Conservation (phyloP, 2,329 filamentous ascomycete species). For the Botrytis hyacinthi region DNA sequence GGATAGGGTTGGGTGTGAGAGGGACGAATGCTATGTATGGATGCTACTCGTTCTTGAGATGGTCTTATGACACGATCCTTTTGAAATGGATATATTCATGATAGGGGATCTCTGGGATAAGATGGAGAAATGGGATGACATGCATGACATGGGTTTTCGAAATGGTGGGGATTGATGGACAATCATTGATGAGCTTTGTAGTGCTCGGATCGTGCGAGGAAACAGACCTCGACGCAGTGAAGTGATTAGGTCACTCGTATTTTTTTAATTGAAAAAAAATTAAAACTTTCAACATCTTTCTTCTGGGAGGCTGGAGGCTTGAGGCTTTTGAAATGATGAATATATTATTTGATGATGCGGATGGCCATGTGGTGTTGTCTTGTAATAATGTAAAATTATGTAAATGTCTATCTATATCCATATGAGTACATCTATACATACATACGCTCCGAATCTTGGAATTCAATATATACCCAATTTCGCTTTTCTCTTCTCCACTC, state of each 20-base stretch:
- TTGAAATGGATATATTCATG: not conserved
- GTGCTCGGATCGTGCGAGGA: conserved; percentile 6
- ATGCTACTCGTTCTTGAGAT: not conserved
- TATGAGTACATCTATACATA: not conserved
- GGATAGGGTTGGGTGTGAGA: not conserved
- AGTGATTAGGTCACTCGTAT: not conserved
- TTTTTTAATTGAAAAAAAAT: conserved; percentile 11
- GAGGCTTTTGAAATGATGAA: not conserved
- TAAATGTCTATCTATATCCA: not conserved
- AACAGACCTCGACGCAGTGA: not conserved
- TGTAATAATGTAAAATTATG: not conserved
- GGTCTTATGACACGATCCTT: not conserved
- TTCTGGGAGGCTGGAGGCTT: not conserved
- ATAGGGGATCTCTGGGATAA: not conserved
- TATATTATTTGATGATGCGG: not conserved
- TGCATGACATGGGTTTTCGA: not conserved
- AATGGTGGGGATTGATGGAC: not conserved
- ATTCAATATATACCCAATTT: not conserved
- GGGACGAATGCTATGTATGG: conserved; percentile 3
- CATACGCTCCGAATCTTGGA: not conserved
- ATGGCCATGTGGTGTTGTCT: not conserved
- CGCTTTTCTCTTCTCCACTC: no score
- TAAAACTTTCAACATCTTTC: conserved; percentile 6
- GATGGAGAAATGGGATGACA: conserved; percentile 6
- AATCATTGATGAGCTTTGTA: conserved; percentile 6